Conservation (phyloP, 345 rosid genomes). For the Camelina sativa region DNA sequence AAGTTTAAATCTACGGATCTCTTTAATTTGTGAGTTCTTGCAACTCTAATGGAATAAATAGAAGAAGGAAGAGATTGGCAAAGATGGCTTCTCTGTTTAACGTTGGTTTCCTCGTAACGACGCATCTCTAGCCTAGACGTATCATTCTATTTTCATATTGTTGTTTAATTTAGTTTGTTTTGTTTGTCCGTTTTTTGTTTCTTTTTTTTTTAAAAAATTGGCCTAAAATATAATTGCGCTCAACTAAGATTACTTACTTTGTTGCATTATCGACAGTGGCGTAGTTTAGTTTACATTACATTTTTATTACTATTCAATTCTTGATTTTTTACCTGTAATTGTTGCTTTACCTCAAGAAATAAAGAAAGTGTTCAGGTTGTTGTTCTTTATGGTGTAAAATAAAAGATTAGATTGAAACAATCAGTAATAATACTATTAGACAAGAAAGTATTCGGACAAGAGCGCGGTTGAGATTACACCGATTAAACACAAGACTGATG, state of each 20-base stretch:
- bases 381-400: constrained; percentile 11
- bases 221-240: not conserved
- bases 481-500: constrained; percentile 64
- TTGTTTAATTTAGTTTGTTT: constrained; percentile 35
- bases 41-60: constrained; percentile 31
- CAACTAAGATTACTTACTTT: not conserved
- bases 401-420: not conserved
- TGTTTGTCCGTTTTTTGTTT: not conserved
- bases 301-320: too few species aligned
- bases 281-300: not conserved
- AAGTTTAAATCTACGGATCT: not conserved
- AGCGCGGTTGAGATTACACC: constrained; percentile 68
- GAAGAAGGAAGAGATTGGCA: constrained; percentile 16
- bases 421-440: constrained; percentile 43
- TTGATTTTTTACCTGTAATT: not conserved
- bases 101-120: constrained; percentile 38
- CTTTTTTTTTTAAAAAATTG: not conserved
- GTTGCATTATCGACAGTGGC: not conserved
- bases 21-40: constrained; percentile 8
- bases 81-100: constrained; percentile 32
- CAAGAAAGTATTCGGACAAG: constrained; percentile 63
- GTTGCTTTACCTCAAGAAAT: constrained; percentile 8
- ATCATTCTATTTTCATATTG: not conserved
- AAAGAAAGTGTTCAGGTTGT: not conserved
- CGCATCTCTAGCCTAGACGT: constrained; percentile 25